Percentiles rank a stretch among this genome's conserved stretches.
Evolutionary conservation across 2,329 filamentous ascomycete species (phyloP).

Genomic region (Trichoderma lentiforme): DNA sequence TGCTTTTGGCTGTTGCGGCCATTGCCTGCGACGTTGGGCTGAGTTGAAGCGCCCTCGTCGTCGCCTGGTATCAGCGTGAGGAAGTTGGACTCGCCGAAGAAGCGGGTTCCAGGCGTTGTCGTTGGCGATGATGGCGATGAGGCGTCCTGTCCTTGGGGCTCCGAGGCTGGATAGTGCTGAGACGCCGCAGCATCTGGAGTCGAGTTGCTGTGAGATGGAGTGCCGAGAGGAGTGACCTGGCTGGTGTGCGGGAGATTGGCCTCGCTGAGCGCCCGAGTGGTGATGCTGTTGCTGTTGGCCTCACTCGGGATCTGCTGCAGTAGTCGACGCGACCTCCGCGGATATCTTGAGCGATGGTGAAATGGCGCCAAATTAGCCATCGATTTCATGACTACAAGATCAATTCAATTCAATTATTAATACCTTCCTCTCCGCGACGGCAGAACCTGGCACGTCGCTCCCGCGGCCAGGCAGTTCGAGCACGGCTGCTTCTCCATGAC

Average conservation of each 20-base stretch:
- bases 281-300: background rate
- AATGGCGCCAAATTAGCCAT: background rate
- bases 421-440: slow-evolving; percentile 35
- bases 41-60: slow-evolving; percentile 10
- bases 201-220: background rate
- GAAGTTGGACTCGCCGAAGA: slow-evolving; percentile 40
- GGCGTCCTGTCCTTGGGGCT: background rate
- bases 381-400: background rate
- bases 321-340: slow-evolving; percentile 23
- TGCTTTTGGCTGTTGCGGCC: slow-evolving; percentile 20
- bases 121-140: slow-evolving; percentile 4
- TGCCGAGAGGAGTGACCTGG: background rate
- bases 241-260: background rate
- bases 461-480: slow-evolving; percentile 30
- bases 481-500: slow-evolving; percentile 35
- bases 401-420: slow-evolving; percentile 13
- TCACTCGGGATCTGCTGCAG: slow-evolving; percentile 19
- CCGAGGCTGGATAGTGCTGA: background rate
- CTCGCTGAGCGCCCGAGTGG: background rate
- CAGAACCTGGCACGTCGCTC: slow-evolving; percentile 31
- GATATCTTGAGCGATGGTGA: slow-evolving; percentile 23
- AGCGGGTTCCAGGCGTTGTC: slow-evolving; percentile 28
- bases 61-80: slow-evolving; percentile 34
- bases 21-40: background rate
- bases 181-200: background rate